Conservation (phyloP, 805 yeast genomes). For the Millerozyma miso region DNA sequence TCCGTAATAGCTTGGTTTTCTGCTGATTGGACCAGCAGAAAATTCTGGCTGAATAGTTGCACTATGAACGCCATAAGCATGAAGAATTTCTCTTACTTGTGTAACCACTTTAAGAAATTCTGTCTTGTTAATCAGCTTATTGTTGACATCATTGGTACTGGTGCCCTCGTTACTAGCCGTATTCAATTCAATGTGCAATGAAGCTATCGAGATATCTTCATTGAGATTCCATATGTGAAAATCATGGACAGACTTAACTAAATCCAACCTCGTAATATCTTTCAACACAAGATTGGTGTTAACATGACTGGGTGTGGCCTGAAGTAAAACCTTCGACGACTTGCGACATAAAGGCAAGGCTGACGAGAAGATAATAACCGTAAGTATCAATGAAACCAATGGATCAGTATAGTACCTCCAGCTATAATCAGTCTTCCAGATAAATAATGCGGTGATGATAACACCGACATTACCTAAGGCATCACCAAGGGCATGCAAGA, state of each 20-base stretch:
- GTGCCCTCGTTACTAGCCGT: conserved; percentile 6
- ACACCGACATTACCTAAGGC: conserved; percentile 96
- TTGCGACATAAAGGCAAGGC: conserved; percentile 87
- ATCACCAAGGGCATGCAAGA: conserved; percentile 91
- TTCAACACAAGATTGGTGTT: conserved; percentile 69
- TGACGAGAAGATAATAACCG: conserved; percentile 82
- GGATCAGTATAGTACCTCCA: conserved; percentile 92
- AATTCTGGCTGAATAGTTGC: conserved; percentile 98
- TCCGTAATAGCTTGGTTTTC: conserved; percentile 24
- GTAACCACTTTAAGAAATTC: conserved; percentile 65
- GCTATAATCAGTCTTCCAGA: conserved; percentile 87
- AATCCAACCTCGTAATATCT: conserved; percentile 62
- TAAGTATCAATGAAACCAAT: conserved; percentile 74
- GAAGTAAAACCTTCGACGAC: conserved; percentile 82
- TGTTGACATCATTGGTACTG: conserved; percentile 5
- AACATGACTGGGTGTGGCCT: conserved; percentile 86
- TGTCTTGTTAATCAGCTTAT: conserved; percentile 23
- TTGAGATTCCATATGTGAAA: conserved; percentile 95
- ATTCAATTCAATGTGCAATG: conserved; percentile 75
- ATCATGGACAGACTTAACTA: conserved; percentile 86
- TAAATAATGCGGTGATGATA: conserved; percentile 80
- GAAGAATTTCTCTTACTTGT: conserved; percentile 73
- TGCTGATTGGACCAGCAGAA: conserved; percentile 11
- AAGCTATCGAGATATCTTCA: conserved; percentile 81
- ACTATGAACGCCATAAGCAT: conserved; percentile 81